phyloP scores from a whole-genome alignment of 1,139 yeast genomes.

The Scheffersomyces illinoinensis region DNA sequence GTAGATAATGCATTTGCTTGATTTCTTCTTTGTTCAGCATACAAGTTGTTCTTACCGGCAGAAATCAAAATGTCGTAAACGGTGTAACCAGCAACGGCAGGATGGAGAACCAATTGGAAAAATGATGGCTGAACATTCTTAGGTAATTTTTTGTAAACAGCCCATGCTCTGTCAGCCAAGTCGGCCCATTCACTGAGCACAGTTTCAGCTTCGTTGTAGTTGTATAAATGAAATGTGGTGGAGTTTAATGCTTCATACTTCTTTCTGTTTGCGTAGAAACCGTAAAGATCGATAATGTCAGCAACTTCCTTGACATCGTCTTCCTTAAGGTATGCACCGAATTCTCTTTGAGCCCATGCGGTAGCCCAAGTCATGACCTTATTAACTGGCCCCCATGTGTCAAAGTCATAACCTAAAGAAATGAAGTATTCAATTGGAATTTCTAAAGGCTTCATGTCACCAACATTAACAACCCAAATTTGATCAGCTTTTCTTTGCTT shows the following conservation, averaged over 20 bases:
- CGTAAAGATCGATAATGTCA: conserved; percentile 15
- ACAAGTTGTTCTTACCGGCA: background rate
- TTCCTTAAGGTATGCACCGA: conserved; percentile 10
- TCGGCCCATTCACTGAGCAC: background rate
- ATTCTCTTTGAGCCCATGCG: conserved; percentile 14
- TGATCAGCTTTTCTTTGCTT: background rate
- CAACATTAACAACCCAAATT: background rate
- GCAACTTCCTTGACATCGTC: conserved; percentile 11
- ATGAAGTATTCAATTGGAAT: conserved; percentile 8
- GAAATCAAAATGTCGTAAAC: background rate
- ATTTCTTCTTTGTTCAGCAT: background rate
- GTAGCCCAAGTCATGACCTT: conserved; percentile 11
- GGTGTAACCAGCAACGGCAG: background rate
- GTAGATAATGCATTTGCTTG: background rate
- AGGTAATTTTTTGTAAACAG: background rate
- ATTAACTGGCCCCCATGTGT: conserved; percentile 12
- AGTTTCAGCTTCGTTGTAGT: conserved; percentile 14
- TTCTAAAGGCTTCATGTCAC: background rate
- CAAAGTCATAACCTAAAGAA: conserved; percentile 15
- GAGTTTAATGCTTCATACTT: conserved; percentile 15
- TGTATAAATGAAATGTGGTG: conserved; percentile 11
- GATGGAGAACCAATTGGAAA: background rate
- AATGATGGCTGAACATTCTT: background rate
- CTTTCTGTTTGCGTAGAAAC: conserved; percentile 13
- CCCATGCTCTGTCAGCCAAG: background rate